Evolutionary conservation across 805 yeast genomes (phyloP).

Genomic region (Ogataea nitratoaversa): DNA sequence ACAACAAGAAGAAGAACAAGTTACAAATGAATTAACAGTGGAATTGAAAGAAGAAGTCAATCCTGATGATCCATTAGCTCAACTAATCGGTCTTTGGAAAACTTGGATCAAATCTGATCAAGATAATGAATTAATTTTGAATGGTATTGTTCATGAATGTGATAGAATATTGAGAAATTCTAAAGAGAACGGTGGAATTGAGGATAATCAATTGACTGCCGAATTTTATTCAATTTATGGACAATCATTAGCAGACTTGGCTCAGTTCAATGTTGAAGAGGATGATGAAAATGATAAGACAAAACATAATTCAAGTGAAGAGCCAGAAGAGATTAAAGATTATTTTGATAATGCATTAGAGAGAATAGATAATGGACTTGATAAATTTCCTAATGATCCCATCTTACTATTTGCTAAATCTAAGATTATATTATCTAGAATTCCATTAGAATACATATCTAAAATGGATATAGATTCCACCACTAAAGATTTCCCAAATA

Average conservation of each 20-base stretch:
- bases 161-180: slow-evolving; percentile 65
- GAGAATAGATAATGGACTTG: slow-evolving; percentile 57
- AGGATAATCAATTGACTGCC: slow-evolving; percentile 35
- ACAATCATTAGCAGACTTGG: slow-evolving; percentile 60
- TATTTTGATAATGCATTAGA: slow-evolving; percentile 72
- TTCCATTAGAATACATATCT: slow-evolving; percentile 56
- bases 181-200: slow-evolving; percentile 26
- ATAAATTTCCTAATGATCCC: slow-evolving; percentile 39
- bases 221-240: slow-evolving; percentile 74
- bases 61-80: slow-evolving; percentile 75
- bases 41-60: slow-evolving; percentile 68
- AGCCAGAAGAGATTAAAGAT: slow-evolving; percentile 39
- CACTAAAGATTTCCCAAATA: slow-evolving; percentile 30
- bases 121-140: slow-evolving; percentile 60
- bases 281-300: slow-evolving; percentile 18
- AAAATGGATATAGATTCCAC: slow-evolving; percentile 41
- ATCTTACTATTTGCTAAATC: slow-evolving; percentile 50
- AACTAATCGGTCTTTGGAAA: slow-evolving; percentile 67
- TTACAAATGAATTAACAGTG: slow-evolving; percentile 45
- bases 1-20: slow-evolving; percentile 12
- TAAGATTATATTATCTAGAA: slow-evolving; percentile 50
- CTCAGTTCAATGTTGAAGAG: slow-evolving; percentile 42
- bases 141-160: slow-evolving; percentile 91
- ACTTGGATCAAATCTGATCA: slow-evolving; percentile 54
- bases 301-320: slow-evolving; percentile 19